phyloP scores from a whole-genome alignment of 2,329 filamentous ascomycete genomes.

The Daldinia eschscholtzii region DNA sequence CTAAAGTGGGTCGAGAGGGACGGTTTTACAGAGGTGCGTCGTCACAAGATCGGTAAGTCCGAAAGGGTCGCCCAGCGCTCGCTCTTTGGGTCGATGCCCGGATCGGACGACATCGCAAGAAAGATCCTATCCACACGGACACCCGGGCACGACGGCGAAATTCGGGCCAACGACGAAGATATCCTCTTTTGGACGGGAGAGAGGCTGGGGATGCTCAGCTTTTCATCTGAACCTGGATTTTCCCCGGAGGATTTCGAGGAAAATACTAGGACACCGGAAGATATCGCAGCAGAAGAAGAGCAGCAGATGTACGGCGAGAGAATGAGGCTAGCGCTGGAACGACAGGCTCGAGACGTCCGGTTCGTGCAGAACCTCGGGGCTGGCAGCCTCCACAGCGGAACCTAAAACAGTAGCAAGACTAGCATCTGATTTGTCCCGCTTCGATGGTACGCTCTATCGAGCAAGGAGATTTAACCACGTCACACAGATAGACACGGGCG shows the following conservation, averaged over 20 bases:
- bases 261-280: conserved; percentile 58
- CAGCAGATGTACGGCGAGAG: conserved; percentile 73
- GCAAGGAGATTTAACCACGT: conserved; percentile 36
- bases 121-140: conserved; percentile 78
- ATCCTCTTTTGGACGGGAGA: conserved; percentile 91
- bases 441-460: conserved; percentile 19
- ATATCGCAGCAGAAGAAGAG: conserved; percentile 64
- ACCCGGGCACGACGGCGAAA: conserved; percentile 42
- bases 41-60: conserved; percentile 68
- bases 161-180: conserved; percentile 69
- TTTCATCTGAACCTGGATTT: conserved; percentile 66
- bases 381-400: conserved; percentile 51
- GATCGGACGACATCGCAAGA: conserved; percentile 79
- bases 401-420: conserved; percentile 25
- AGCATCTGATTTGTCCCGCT: conserved; percentile 30
- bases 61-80: conserved; percentile 61
- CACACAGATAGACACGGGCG: conserved; percentile 21
- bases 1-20: conserved; percentile 94
- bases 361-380: conserved; percentile 78
- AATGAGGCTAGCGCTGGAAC: conserved; percentile 81
- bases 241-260: conserved; percentile 65
- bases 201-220: conserved; percentile 78
- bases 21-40: conserved; percentile 72
- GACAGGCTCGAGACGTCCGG: conserved; percentile 82
- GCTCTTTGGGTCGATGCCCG: conserved; percentile 65